Base-by-base conservation (phyloP, 495 filamentous ascomycete genomes). In the Geoglossum glabrum region DNA sequence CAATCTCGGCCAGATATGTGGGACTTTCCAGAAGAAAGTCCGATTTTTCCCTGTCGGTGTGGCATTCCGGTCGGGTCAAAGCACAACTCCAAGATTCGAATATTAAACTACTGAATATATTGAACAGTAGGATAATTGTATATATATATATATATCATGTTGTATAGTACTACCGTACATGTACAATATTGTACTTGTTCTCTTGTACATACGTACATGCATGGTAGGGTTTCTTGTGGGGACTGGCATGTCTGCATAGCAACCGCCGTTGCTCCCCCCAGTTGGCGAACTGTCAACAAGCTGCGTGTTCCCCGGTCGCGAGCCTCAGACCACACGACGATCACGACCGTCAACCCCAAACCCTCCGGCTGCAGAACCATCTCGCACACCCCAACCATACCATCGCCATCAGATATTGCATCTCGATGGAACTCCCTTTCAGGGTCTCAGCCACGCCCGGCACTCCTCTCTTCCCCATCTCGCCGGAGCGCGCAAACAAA, bases 401-500 rank as follows among this genome's bases (percentile, higher is more conserved):
- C 11, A 40, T 2, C 11, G 36, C 36, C 11, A 40, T 40, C 36
- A 15, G 11, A 11, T 34, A 34, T 34, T 15, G 36, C 13, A 21
- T 45, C 40, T 45, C 3, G 19, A 52, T 52, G 49, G 49, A 52
- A 11, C 49, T 26, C 9, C 49, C 49, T 31, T 66, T 67, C 67
- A 68, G 64, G 33, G 64, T 70, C 61, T 69, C 72, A 36, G 73
- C 73, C 62, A 75, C 76, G 36, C 69, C 78, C 43, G 80, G 82
- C 60, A 78, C 76, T 56, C 77, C 85, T 64, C 70, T 89, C 56
- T 79, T 81, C 60, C 79, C 81, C 19, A 69, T 87, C 25, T 88
- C 89, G 7, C 81, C 87, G 54, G 87, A 94, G 67, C 83, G 85
- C 67, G 83, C 82, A 66, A 89, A 89, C 64, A 78, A 83, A 68